Percentiles rank a stretch among this genome's conserved stretches.
phyloP scores from a whole-genome alignment of 768 basidiomycete species.

The Lentinula sp. region DNA sequence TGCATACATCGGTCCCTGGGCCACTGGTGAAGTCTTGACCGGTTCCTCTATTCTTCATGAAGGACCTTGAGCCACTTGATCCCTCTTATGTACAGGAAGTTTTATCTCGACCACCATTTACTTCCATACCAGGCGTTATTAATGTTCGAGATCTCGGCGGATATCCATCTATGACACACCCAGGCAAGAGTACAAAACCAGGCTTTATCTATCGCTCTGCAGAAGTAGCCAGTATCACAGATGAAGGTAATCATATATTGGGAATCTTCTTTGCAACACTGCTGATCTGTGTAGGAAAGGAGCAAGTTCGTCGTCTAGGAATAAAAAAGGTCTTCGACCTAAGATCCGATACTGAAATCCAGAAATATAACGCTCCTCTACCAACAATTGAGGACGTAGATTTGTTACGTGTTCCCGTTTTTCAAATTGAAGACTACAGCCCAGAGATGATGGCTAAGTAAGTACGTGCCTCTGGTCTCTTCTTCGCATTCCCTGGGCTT shows the following conservation, averaged over 20 bases:
- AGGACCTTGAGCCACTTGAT: constrained; percentile 60
- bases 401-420: constrained; percentile 60
- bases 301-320: constrained; percentile 51
- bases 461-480: constrained; percentile 35
- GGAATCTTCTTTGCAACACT: not conserved
- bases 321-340: constrained; percentile 71
- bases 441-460: constrained; percentile 82
- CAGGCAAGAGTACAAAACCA: constrained; percentile 51
- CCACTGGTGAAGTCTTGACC: no score
- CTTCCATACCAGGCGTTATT: constrained; percentile 63
- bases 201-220: constrained; percentile 60
- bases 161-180: constrained; percentile 41
- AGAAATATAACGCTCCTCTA: constrained; percentile 61
- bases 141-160: constrained; percentile 72
- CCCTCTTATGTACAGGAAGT: constrained; percentile 55
- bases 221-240: constrained; percentile 65
- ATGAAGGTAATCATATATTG: constrained; percentile 42
- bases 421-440: constrained; percentile 70
- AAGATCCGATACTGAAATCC: constrained; percentile 74
- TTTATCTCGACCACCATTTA: constrained; percentile 67
- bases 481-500: not conserved
- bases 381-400: constrained; percentile 62
- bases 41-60: constrained; percentile 22
- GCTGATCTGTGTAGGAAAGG: constrained; percentile 38
- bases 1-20: no score